These are phyloP conservation scores for Corynascus novoguineensis DNA, from an alignment of 495 filamentous ascomycete species.

Conservation along the genomic window DNA sequence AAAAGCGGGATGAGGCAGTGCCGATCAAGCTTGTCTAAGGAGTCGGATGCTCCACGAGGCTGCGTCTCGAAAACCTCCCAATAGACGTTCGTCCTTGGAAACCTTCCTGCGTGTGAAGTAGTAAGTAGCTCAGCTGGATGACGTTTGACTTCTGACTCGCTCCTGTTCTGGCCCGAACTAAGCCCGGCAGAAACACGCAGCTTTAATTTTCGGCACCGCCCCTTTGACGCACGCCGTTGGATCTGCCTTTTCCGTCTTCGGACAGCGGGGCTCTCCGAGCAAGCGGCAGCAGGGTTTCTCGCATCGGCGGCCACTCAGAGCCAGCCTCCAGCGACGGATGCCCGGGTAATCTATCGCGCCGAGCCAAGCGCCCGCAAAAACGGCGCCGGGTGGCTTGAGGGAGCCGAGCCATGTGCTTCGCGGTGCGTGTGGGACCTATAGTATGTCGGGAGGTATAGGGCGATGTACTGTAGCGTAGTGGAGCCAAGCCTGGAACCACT, in stretches of 20 bases:
- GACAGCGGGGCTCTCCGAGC: neutral
- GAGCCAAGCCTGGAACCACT: too few species aligned
- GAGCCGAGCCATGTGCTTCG: neutral
- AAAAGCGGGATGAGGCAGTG: conserved; percentile 1
- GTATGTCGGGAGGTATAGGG: too few species aligned
- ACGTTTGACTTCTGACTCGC: neutral
- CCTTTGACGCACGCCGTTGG: neutral
- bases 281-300: neutral
- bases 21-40: neutral
- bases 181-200: too few species aligned
- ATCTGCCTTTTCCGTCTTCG: neutral
- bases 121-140: neutral
- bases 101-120: neutral
- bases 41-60: conserved; percentile 7
- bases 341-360: conserved; percentile 27
- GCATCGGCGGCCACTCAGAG: neutral
- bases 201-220: neutral
- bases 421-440: too few species aligned
- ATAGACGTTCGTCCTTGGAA: neutral
- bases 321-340: neutral
- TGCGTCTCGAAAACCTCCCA: neutral
- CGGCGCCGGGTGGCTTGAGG: neutral
- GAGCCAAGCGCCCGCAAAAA: neutral
- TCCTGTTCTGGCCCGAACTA: neutral
- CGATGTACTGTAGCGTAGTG: too few species aligned